Evolutionary conservation across 2,329 filamentous ascomycete species (phyloP).

Genomic region (Bipolaris gigantea): DNA sequence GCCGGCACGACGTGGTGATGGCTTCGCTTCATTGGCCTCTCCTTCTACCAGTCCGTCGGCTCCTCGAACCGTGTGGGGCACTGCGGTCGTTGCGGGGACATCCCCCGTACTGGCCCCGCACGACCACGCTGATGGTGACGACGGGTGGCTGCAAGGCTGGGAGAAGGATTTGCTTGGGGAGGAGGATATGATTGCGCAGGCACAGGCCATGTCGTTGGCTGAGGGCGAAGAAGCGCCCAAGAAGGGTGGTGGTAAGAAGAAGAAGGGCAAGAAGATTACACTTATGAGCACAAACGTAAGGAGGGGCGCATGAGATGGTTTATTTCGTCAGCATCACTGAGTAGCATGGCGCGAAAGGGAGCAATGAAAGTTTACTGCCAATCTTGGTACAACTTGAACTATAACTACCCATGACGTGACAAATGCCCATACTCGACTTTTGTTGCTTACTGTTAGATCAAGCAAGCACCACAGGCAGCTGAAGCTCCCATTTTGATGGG

Average conservation of each 20-base stretch:
- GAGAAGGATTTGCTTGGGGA: slow-evolving; percentile 74
- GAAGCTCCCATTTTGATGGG: slow-evolving; percentile 32
- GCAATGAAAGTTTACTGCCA: slow-evolving; percentile 14
- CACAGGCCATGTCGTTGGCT: slow-evolving; percentile 46
- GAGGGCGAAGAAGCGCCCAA: slow-evolving; percentile 32
- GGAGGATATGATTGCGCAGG: slow-evolving; percentile 53
- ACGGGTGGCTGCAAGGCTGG: slow-evolving; percentile 86
- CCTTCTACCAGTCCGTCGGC: slow-evolving; percentile 80
- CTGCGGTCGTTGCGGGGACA: slow-evolving; percentile 62
- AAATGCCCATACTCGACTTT: neutral
- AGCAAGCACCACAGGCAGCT: slow-evolving; percentile 37
- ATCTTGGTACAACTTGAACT: neutral
- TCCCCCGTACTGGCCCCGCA: slow-evolving; percentile 59
- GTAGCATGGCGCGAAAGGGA: slow-evolving; percentile 32
- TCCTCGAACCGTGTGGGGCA: slow-evolving; percentile 90
- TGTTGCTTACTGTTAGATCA: slow-evolving; percentile 12
- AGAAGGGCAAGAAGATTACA: slow-evolving; percentile 70
- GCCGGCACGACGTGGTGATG: slow-evolving; percentile 56
- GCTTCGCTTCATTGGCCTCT: slow-evolving; percentile 69
- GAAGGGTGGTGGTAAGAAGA: slow-evolving; percentile 57
- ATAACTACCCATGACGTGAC: neutral
- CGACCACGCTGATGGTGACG: slow-evolving; percentile 55
- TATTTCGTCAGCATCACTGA: slow-evolving; percentile 23
- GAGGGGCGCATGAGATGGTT: slow-evolving; percentile 52
- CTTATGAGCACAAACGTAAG: slow-evolving; percentile 67